Percentiles rank a stretch among this genome's conserved stretches.
These are phyloP conservation scores for Fraxinus albicans DNA, from an alignment of 305 asterid species.

Conservation along the genomic window DNA sequence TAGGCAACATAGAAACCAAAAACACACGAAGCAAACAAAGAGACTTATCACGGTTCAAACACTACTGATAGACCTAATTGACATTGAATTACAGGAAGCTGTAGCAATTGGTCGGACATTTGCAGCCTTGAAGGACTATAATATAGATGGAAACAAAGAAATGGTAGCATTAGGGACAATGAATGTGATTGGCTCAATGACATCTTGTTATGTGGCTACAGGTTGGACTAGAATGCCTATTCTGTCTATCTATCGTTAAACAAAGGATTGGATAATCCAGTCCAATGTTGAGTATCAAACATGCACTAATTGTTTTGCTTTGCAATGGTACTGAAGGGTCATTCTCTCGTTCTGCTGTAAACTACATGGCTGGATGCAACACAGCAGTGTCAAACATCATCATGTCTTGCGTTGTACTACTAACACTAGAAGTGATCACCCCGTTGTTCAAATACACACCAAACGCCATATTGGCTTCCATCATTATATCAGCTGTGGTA, in stretches of 20 bases:
- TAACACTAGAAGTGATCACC: conserved; percentile 56
- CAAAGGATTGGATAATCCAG: background rate
- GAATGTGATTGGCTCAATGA: conserved; percentile 79
- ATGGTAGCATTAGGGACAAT: conserved; percentile 84
- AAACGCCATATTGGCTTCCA: conserved; percentile 68
- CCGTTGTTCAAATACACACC: conserved; percentile 82
- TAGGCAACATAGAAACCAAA: background rate
- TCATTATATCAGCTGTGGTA: conserved; percentile 70
- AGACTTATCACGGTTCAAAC: background rate
- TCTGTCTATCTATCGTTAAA: background rate
- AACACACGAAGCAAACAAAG: background rate
- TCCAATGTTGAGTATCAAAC: background rate
- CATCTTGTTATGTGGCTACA: conserved; percentile 80
- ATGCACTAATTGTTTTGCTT: background rate
- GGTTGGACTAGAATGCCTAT: conserved; percentile 31
- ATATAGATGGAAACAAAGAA: conserved; percentile 78
- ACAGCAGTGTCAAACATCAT: conserved; percentile 70
- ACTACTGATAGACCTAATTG: background rate
- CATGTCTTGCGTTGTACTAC: conserved; percentile 61
- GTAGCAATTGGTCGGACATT: conserved; percentile 80
- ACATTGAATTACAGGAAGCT: conserved; percentile 56
- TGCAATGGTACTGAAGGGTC: conserved; percentile 43
- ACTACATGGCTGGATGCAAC: conserved; percentile 72
- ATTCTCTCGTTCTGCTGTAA: conserved; percentile 84
- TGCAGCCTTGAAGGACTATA: conserved; percentile 72